These are phyloP conservation scores for Ophidiomyces ophidiicola DNA, from an alignment of 2,329 filamentous ascomycete species.

Conservation along the genomic window DNA sequence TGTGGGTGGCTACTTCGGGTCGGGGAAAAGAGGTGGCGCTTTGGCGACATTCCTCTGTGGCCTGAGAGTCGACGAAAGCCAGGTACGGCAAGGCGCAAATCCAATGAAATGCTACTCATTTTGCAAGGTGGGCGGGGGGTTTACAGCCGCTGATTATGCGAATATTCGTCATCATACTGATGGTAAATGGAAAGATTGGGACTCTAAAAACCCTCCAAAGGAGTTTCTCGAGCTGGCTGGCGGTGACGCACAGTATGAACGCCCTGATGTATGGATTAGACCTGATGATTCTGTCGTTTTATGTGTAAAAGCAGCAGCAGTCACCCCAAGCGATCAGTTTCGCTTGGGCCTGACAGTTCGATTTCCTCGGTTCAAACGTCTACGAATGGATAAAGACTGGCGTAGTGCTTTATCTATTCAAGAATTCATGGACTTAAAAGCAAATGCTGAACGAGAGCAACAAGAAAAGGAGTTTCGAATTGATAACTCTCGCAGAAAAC, in stretches of 20 bases:
- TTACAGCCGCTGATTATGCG: slow-evolving; percentile 72
- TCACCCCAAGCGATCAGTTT: slow-evolving; percentile 65
- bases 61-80: slow-evolving; percentile 59
- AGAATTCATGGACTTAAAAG: slow-evolving; percentile 62
- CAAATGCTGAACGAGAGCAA: slow-evolving; percentile 55
- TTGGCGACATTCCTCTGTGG: slow-evolving; percentile 87
- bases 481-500: slow-evolving; percentile 52
- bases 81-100: slow-evolving; percentile 43
- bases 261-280: slow-evolving; percentile 85
- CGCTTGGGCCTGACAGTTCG: slow-evolving; percentile 64
- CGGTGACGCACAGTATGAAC: slow-evolving; percentile 60
- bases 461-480: slow-evolving; percentile 66
- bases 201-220: slow-evolving; percentile 60
- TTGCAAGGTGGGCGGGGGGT: slow-evolving; percentile 94
- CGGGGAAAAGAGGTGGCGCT: slow-evolving; percentile 67
- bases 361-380: slow-evolving; percentile 75
- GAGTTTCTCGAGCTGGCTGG: slow-evolving; percentile 72
- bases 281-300: slow-evolving; percentile 79
- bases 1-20: slow-evolving; percentile 86
- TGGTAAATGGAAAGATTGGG: slow-evolving; percentile 84
- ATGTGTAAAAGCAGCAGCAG: slow-evolving; percentile 74
- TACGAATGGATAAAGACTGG: slow-evolving; percentile 79
- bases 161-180: slow-evolving; percentile 73
- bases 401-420: slow-evolving; percentile 62
- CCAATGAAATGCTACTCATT: slow-evolving; percentile 81